Percentiles rank a stretch among this genome's conserved stretches.
Conservation (phyloP, 768 basidiomycete species). For the Multifurca ochricompacta region DNA sequence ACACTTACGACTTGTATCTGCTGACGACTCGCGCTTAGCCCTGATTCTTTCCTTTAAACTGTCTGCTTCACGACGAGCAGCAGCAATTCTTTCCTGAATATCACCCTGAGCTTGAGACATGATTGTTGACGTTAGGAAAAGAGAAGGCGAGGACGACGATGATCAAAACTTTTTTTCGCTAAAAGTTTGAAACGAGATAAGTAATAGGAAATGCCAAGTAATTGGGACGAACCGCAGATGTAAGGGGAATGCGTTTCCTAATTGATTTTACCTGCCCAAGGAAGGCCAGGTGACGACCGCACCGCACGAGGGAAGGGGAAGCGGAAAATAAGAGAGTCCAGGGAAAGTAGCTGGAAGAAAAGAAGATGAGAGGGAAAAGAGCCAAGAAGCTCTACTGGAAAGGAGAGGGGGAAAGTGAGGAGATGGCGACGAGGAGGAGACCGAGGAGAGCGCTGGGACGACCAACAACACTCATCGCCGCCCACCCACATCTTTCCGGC, state of each 20-base stretch:
- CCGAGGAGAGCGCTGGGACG: slow-evolving; percentile 15
- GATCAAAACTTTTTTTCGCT: slow-evolving; percentile 2
- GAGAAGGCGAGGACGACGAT: not conserved
- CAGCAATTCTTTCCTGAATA: slow-evolving; percentile 89
- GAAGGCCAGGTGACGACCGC: not conserved
- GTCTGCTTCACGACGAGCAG: slow-evolving; percentile 94
- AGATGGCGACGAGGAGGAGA: slow-evolving; percentile 16
- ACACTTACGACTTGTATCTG: slow-evolving; percentile 89
- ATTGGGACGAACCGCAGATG: not conserved
- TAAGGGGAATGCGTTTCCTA: slow-evolving; percentile 2
- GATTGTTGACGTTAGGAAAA: slow-evolving; percentile 15
- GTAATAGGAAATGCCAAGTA: not conserved
- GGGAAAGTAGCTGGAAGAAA: not conserved
- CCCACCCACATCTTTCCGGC: slow-evolving; percentile 3
- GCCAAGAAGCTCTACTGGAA: not conserved
- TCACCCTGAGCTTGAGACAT: slow-evolving; percentile 81
- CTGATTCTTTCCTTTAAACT: slow-evolving; percentile 98
- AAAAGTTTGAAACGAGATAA: not conserved
- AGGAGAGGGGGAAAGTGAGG: not conserved
- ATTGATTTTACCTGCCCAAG: slow-evolving; percentile 5
- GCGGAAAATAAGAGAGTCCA: not conserved
- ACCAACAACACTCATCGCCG: slow-evolving; percentile 11
- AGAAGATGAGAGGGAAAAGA: not conserved
- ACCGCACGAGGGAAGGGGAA: not conserved
- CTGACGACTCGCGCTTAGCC: slow-evolving; percentile 90